phyloP scores from a whole-genome alignment of 441 rosid species.

The Rhodomyrtus psidioides region DNA sequence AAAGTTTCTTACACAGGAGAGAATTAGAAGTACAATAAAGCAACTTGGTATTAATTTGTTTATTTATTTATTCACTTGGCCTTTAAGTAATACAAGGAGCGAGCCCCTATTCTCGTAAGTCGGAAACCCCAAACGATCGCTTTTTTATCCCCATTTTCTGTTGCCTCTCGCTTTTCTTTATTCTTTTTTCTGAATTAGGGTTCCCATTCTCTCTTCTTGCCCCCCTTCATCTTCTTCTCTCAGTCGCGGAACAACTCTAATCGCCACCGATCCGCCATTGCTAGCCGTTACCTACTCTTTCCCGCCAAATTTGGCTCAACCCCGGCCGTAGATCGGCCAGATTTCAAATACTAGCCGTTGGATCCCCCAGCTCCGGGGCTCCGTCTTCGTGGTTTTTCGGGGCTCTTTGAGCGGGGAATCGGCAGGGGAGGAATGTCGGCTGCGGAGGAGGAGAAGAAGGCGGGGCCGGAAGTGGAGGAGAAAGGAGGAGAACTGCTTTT shows the following conservation, averaged over 20 bases:
- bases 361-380: constrained; percentile 21
- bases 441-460: constrained; percentile 22
- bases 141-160: constrained; percentile 2
- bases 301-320: constrained; percentile 60
- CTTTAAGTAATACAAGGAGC: background rate
- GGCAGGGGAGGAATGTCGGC: constrained; percentile 37
- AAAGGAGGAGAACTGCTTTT: constrained; percentile 86
- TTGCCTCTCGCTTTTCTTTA: background rate
- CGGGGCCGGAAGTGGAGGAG: constrained; percentile 18
- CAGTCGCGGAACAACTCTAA: background rate
- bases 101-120: constrained; percentile 19
- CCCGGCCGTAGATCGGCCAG: constrained; percentile 9
- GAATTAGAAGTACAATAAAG: background rate
- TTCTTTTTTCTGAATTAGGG: constrained; percentile 32
- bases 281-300: constrained; percentile 29
- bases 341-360: constrained; percentile 42
- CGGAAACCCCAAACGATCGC: constrained; percentile 22
- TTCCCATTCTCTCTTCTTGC: constrained; percentile 14
- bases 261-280: background rate
- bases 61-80: background rate
- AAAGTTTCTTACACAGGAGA: background rate
- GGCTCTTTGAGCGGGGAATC: background rate
- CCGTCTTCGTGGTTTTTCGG: background rate
- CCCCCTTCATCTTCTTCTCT: background rate
- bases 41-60: background rate